These are phyloP conservation scores for Davidsoniella australis DNA, from an alignment of 2,329 filamentous ascomycete genomes.

Conservation along the genomic window DNA sequence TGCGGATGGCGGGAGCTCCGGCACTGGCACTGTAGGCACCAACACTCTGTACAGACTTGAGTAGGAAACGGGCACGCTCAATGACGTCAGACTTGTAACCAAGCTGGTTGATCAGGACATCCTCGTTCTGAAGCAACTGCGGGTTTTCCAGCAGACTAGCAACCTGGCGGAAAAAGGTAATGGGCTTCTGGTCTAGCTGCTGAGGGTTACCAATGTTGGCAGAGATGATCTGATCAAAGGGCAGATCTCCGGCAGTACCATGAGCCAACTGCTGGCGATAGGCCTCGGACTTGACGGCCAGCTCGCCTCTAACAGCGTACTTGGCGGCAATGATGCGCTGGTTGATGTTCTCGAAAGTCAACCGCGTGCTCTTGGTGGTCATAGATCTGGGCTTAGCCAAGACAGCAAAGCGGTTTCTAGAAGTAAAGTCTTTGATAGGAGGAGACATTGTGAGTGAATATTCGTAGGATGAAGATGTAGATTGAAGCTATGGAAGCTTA, in stretches of 20 bases:
- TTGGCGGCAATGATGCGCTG: slow-evolving; percentile 70
- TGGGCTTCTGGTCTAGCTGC: slow-evolving; percentile 96
- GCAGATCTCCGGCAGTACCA: slow-evolving; percentile 39
- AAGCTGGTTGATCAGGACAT: slow-evolving; percentile 56
- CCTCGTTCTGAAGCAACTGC: slow-evolving; percentile 60
- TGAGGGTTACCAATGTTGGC: slow-evolving; percentile 99
- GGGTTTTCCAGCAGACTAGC: slow-evolving; percentile 88
- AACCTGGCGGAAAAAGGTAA: slow-evolving; percentile 97
- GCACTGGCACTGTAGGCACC: slow-evolving; percentile 94
- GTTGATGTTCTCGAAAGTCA: slow-evolving; percentile 83
- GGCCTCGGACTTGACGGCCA: slow-evolving; percentile 83
- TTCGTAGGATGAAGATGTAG: too few relatives aligned
- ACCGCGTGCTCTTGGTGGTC: slow-evolving; percentile 24
- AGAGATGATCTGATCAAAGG: slow-evolving; percentile 81
- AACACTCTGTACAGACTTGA: slow-evolving; percentile 74
- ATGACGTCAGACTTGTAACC: slow-evolving; percentile 86
- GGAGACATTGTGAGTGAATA: slow-evolving; percentile 4
- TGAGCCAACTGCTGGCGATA: slow-evolving; percentile 60
- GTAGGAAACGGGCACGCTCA: slow-evolving; percentile 61
- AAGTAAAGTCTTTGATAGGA: slow-evolving; percentile 3
- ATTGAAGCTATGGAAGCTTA: too few relatives aligned
- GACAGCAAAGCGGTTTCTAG: not conserved
- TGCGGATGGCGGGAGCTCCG: slow-evolving; percentile 69
- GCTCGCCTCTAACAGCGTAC: slow-evolving; percentile 92
- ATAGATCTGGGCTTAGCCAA: slow-evolving; percentile 16